phyloP scores from a whole-genome alignment of 345 rosid species.

The Citrus australasica region DNA sequence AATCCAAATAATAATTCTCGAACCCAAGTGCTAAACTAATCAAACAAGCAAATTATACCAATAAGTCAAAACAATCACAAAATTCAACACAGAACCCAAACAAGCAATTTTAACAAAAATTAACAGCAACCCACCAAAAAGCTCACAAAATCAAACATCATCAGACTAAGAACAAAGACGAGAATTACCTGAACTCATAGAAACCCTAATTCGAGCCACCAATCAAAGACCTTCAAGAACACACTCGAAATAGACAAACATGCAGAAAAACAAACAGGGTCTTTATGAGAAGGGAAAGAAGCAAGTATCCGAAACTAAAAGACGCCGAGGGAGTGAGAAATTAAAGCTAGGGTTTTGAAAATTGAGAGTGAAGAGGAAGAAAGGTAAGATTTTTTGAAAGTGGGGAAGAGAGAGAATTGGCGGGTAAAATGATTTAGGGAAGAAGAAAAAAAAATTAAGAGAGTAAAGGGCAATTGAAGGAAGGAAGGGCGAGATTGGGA shows the following conservation, averaged over 20 bases:
- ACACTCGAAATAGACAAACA: background rate
- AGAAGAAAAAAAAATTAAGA: constrained; percentile 17
- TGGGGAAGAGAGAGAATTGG: constrained; percentile 26
- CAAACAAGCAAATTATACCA: background rate
- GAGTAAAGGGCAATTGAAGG: constrained; percentile 23
- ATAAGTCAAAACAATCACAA: background rate
- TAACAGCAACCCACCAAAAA: background rate
- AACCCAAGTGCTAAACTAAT: background rate
- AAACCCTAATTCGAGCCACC: constrained; percentile 6
- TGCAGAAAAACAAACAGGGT: constrained; percentile 17
- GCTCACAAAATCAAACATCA: background rate
- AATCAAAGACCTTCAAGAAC: background rate
- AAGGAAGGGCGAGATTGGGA: constrained; percentile 32
- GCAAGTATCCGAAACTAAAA: background rate
- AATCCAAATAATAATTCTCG: background rate
- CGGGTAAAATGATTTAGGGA: constrained; percentile 36
- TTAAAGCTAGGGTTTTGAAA: constrained; percentile 11
- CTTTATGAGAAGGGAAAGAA: background rate
- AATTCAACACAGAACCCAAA: background rate
- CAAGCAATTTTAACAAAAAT: background rate
- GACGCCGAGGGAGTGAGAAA: background rate
- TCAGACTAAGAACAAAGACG: background rate
- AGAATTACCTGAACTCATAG: constrained; percentile 12
- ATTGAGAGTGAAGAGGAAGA: constrained; percentile 5
- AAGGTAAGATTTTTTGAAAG: constrained; percentile 18